Conservation (phyloP, 202 grass and related monocot genomes). For the Schoenoplectus triqueter region DNA sequence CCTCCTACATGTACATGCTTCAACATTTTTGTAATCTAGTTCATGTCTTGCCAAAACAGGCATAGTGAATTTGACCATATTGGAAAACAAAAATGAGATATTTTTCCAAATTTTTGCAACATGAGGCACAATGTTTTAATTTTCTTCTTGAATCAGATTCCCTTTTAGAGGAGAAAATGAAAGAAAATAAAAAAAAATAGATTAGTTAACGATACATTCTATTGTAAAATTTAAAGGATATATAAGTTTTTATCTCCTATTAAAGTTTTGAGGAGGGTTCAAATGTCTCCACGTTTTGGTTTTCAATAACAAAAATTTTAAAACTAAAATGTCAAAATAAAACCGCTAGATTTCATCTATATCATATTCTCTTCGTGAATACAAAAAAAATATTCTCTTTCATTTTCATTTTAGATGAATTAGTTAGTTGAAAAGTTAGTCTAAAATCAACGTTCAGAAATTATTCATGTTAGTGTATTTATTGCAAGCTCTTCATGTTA, state of each 20-base stretch:
- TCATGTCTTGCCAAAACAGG: constrained; percentile 2
- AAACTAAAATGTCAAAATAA: too few relatives aligned
- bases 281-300: too few relatives aligned
- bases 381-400: too few relatives aligned
- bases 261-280: not conserved
- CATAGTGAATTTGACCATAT: not conserved
- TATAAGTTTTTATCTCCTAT: not conserved
- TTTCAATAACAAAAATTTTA: too few relatives aligned
- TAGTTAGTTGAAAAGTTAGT: too few relatives aligned
- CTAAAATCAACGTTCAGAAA: too few relatives aligned
- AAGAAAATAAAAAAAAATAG: not conserved
- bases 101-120: constrained; percentile 10
- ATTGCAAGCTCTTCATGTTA: too few relatives aligned
- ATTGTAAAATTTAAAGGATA: not conserved
- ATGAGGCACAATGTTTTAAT: not conserved
- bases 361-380: too few relatives aligned
- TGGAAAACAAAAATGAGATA: not conserved
- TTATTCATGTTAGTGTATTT: too few relatives aligned
- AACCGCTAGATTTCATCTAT: too few relatives aligned
- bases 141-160: not conserved
- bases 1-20: not conserved
- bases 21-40: not conserved
- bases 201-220: not conserved
- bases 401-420: too few relatives aligned
- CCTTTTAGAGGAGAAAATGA: not conserved